Base-by-base conservation (phyloP, 805 yeast species). In the Candida coleopterorum region DNA sequence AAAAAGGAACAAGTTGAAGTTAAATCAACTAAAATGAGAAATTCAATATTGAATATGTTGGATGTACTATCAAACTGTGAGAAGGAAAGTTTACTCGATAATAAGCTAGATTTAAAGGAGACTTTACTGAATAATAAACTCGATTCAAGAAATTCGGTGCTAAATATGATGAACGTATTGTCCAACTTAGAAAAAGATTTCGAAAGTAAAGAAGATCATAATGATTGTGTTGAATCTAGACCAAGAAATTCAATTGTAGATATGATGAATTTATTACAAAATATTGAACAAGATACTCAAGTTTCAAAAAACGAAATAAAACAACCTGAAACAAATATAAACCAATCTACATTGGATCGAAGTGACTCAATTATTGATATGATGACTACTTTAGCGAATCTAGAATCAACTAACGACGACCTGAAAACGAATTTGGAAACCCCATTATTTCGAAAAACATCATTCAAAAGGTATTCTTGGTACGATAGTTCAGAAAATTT, bases 341-440 rank as follows among this genome's bases (percentile, higher is more conserved):
- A 25, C 6, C 10, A 25, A 12, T 7, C 5, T 9, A 28, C 10
- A 11, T n/a, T 5, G 15, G 17, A 37, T 35, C 10, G 34, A 44
- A 42, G 66, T 16, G 49, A 49, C 26, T 59, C 66, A 1, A 52
- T 60, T 3, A 43, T 46, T 22, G 62, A 60, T 33, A 59, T 62
- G 60, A 59, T 62, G 65, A 37, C 47, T 4, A 46, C 55, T 0
- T 42, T 62, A 26, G 54, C 55, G 4, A 38, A 14, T 3, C 20
- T 36, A 10, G 35, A 36, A 20, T 18, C 18, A 14, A 4, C 7
- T 14, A 18, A 20, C 8, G 16, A 14, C 23, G 9, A n/a, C 15
- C 21, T 4, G 14, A 20, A 34, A 16, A 8, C 3, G 14, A 34
- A 11, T 12, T 4, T 12, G 14, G 20, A 21, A 9, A 18, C n/a